Conservation (phyloP, 2,329 filamentous ascomycete genomes). For the Penicillium sp. region DNA sequence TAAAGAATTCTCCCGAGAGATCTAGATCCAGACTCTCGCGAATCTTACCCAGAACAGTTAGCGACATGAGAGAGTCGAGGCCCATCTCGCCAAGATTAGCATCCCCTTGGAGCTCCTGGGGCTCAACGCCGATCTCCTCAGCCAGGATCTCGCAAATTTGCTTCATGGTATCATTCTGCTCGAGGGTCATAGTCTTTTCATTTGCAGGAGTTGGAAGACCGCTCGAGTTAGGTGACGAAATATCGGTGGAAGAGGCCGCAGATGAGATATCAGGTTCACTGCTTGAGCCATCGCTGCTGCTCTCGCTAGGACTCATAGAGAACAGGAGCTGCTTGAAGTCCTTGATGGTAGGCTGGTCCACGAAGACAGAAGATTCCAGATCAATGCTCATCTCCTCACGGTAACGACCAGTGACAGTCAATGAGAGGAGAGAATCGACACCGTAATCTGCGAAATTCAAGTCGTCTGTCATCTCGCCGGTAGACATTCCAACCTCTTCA, state of each 20-base stretch:
- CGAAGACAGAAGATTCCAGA: slow-evolving; percentile 63
- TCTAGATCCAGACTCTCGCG: slow-evolving; percentile 49
- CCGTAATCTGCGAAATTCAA: slow-evolving; percentile 66
- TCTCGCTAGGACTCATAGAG: slow-evolving; percentile 37
- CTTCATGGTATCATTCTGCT: slow-evolving; percentile 41
- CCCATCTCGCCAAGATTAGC: slow-evolving; percentile 49
- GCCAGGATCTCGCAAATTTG: slow-evolving; percentile 47
- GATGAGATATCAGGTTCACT: slow-evolving; percentile 36
- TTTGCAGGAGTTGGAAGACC: slow-evolving; percentile 34
- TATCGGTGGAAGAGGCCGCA: slow-evolving; percentile 36
- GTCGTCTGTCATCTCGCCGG: slow-evolving; percentile 62
- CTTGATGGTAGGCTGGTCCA: slow-evolving; percentile 63
- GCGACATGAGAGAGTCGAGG: slow-evolving; percentile 52
- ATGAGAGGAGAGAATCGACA: slow-evolving; percentile 64
- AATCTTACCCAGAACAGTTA: slow-evolving; percentile 50
- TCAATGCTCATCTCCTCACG: slow-evolving; percentile 65
- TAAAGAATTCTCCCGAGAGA: slow-evolving; percentile 48
- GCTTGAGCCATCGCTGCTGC: slow-evolving; percentile 32
- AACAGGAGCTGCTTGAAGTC: slow-evolving; percentile 62
- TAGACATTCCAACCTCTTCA: slow-evolving; percentile 59
- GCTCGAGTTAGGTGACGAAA: slow-evolving; percentile 39
- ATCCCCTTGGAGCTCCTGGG: slow-evolving; percentile 44
- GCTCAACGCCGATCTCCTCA: slow-evolving; percentile 49
- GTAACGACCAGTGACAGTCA: slow-evolving; percentile 66
- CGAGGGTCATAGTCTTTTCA: slow-evolving; percentile 29